These are phyloP conservation scores for Ceratobasidium sp. DNA, from an alignment of 1,284 basidiomycete genomes.

Conservation along the genomic window DNA sequence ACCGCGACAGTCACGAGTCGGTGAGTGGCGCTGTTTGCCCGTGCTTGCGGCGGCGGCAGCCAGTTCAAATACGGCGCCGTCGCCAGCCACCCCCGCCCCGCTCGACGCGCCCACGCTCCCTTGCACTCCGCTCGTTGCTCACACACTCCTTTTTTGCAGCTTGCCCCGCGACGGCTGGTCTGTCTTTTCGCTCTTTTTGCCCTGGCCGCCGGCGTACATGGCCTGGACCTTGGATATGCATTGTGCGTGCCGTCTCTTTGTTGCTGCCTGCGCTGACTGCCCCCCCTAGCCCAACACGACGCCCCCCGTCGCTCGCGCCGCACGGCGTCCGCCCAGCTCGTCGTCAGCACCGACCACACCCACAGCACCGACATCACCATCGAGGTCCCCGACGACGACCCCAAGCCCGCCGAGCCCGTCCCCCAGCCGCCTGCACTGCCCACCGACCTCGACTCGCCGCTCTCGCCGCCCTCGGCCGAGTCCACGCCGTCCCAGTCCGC, in stretches of 20 bases:
- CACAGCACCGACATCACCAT: constrained; percentile 49
- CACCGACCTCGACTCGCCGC: constrained; percentile 47
- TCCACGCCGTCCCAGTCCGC: constrained; percentile 46
- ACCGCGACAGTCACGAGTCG: constrained; percentile 19
- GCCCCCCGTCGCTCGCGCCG: constrained; percentile 42
- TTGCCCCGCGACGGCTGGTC: constrained; percentile 26
- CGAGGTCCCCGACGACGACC: constrained; percentile 49
- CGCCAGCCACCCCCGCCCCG: background rate
- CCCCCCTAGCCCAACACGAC: constrained; percentile 14
- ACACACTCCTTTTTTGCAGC: constrained; percentile 6
- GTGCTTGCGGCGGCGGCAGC: constrained; percentile 31
- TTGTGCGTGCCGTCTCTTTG: constrained; percentile 50
- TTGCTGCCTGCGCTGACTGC: background rate
- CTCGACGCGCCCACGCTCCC: constrained; percentile 37
- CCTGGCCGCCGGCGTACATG: constrained; percentile 53
- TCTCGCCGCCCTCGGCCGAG: constrained; percentile 46
- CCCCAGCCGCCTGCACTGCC: constrained; percentile 44
- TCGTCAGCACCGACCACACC: constrained; percentile 40
- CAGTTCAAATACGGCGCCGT: background rate
- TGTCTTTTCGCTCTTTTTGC: constrained; percentile 48
- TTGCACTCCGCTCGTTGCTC: constrained; percentile 40
- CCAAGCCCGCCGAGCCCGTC: constrained; percentile 46
- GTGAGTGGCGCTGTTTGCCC: constrained; percentile 33
- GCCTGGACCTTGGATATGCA: constrained; percentile 56
- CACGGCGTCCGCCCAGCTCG: constrained; percentile 36